Percentiles rank a stretch among this genome's conserved stretches.
These are phyloP conservation scores for Trametes versicolor DNA, from an alignment of 1,284 basidiomycete species.

Conservation along the genomic window DNA sequence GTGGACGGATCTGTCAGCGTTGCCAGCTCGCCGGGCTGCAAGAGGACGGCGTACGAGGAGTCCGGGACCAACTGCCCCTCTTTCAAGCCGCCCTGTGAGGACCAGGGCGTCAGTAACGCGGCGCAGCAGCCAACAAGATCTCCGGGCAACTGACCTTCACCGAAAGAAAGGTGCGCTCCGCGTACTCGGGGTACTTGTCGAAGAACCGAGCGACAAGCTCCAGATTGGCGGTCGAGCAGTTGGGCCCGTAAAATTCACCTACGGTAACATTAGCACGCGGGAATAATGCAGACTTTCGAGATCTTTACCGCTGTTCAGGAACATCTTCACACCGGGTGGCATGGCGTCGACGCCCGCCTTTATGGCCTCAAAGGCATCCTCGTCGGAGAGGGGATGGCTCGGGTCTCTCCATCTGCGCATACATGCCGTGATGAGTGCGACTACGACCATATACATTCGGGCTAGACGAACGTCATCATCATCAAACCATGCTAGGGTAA, in stretches of 20 bases:
- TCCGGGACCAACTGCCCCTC: constrained; percentile 34
- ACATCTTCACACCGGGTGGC: constrained; percentile 55
- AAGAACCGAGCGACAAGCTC: constrained; percentile 55
- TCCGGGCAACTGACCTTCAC: background rate
- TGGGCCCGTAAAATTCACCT: constrained; percentile 46
- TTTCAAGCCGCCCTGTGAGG: constrained; percentile 50
- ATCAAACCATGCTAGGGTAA: constrained; percentile 58
- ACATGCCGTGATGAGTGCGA: background rate
- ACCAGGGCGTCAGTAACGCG: background rate
- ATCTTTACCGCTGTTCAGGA: constrained; percentile 59
- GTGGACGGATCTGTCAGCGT: background rate
- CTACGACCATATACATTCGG: background rate
- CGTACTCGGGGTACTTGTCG: constrained; percentile 62
- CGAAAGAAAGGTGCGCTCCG: constrained; percentile 56
- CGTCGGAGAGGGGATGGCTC: constrained; percentile 53
- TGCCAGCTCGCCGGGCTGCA: no score
- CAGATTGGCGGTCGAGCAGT: constrained; percentile 49
- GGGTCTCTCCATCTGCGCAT: constrained; percentile 44
- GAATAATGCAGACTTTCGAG: background rate
- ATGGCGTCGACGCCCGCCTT: constrained; percentile 67
- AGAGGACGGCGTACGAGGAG: constrained; percentile 39
- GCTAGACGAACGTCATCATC: constrained; percentile 54
- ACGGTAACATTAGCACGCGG: constrained; percentile 19
- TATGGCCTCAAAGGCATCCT: constrained; percentile 68
- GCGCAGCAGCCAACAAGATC: background rate